Evolutionary conservation across 192 early-diverging fungal genomes (phyloP).

Genomic region (Backusella circina): DNA sequence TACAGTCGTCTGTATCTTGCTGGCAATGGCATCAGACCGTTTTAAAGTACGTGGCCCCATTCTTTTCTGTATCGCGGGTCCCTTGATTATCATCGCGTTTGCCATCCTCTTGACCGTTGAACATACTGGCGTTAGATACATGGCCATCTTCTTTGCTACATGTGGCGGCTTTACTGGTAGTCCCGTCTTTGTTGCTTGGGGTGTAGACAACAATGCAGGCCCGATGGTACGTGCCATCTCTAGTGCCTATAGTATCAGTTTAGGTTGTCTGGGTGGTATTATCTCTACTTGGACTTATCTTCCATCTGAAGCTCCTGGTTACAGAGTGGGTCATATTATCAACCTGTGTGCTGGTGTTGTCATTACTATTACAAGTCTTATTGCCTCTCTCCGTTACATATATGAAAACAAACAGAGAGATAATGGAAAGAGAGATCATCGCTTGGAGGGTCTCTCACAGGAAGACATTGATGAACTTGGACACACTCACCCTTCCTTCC

Average conservation of each 20-base stretch:
- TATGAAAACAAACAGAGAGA: background rate
- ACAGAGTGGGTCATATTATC: background rate
- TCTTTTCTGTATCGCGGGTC: conserved; percentile 1
- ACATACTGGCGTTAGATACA: background rate
- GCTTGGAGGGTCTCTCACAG: background rate
- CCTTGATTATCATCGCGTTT: conserved; percentile 2
- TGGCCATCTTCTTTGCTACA: conserved; percentile 13
- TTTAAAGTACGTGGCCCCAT: conserved; percentile 8
- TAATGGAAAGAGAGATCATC: background rate
- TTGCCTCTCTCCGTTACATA: background rate
- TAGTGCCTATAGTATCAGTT: conserved; percentile 5
- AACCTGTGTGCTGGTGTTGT: conserved; percentile 9
- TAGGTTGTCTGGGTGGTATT: conserved; percentile 7
- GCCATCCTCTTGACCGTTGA: background rate
- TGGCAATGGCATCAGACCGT: conserved; percentile 1
- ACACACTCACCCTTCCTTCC: conserved; percentile 3
- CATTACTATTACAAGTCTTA: background rate
- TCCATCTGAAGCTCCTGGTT: conserved; percentile 10
- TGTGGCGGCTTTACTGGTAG: conserved; percentile 7
- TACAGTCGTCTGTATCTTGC: conserved; percentile 8
- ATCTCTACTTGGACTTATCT: conserved; percentile 8
- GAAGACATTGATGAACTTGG: conserved; percentile 12
- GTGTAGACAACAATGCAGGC: background rate
- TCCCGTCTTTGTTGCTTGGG: conserved; percentile 2
- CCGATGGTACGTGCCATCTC: conserved; percentile 1